phyloP scores from a whole-genome alignment of 1,284 basidiomycete species.

The Wolfiporia cocos region DNA sequence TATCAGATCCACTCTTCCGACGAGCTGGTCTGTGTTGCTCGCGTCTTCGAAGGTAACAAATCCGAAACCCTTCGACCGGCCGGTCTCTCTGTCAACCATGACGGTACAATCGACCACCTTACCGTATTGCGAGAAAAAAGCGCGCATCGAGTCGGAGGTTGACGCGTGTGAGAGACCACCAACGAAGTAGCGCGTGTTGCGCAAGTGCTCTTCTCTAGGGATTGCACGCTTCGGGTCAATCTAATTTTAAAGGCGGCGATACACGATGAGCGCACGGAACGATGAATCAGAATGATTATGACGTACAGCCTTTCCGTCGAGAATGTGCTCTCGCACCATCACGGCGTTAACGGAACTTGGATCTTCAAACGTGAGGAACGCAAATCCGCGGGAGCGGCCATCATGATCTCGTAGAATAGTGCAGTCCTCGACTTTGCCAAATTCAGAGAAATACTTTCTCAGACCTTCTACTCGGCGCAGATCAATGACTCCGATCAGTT shows the following conservation, averaged over 20 bases:
- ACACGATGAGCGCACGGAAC: not conserved
- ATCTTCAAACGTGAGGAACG: slow-evolving; percentile 89
- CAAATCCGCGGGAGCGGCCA: slow-evolving; percentile 88
- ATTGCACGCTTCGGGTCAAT: slow-evolving; percentile 96
- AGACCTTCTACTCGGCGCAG: slow-evolving; percentile 47
- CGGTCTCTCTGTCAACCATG: slow-evolving; percentile 90
- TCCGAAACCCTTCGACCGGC: slow-evolving; percentile 89
- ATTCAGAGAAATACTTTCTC: slow-evolving; percentile 62
- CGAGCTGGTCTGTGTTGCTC: slow-evolving; percentile 62
- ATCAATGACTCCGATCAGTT: slow-evolving; percentile 5
- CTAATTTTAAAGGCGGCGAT: slow-evolving; percentile 32
- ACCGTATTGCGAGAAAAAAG: slow-evolving; percentile 74
- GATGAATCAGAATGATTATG: too few relatives aligned
- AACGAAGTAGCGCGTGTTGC: slow-evolving; percentile 85
- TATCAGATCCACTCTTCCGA: slow-evolving; percentile 63
- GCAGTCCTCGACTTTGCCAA: slow-evolving; percentile 81
- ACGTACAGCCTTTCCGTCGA: slow-evolving; percentile 74
- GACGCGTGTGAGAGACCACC: slow-evolving; percentile 78
- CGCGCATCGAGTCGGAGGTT: slow-evolving; percentile 77
- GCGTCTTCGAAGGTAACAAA: slow-evolving; percentile 90
- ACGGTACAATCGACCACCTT: slow-evolving; percentile 87
- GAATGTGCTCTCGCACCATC: slow-evolving; percentile 73
- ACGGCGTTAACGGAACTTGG: slow-evolving; percentile 74
- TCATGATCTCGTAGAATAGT: slow-evolving; percentile 91
- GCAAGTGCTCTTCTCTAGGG: slow-evolving; percentile 79